phyloP scores from a whole-genome alignment of 2,329 filamentous ascomycete genomes.

The Thelonectria discophora region DNA sequence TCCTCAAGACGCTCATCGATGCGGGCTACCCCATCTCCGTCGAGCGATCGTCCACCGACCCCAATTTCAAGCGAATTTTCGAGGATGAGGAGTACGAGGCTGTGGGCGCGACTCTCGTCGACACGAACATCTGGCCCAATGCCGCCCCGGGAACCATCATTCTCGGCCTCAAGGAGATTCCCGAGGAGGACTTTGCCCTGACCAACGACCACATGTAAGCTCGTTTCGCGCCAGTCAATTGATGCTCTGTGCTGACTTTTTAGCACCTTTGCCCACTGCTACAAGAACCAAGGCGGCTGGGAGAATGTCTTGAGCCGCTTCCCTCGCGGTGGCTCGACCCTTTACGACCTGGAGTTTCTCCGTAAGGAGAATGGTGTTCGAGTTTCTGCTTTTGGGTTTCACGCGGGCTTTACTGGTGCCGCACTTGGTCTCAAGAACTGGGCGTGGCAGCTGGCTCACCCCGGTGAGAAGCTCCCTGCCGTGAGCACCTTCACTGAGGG shows the following conservation, averaged over 20 bases:
- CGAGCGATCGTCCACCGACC: constrained; percentile 59
- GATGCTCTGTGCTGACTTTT: neutral
- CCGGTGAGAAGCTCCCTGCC: constrained; percentile 70
- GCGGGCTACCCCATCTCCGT: constrained; percentile 75
- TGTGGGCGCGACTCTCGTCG: constrained; percentile 71
- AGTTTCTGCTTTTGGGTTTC: constrained; percentile 77
- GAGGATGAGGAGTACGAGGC: constrained; percentile 68
- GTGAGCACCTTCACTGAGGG: constrained; percentile 46
- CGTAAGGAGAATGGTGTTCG: constrained; percentile 73
- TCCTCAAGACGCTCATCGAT: constrained; percentile 65
- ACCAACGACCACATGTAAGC: constrained; percentile 40
- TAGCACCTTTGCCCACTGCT: constrained; percentile 78
- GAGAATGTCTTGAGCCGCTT: constrained; percentile 82
- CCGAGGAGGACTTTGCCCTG: constrained; percentile 70
- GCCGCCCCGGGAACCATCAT: constrained; percentile 75
- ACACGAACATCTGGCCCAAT: constrained; percentile 72
- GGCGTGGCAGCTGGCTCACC: constrained; percentile 81
- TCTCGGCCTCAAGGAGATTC: constrained; percentile 80
- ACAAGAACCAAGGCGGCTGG: constrained; percentile 82
- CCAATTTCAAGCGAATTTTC: constrained; percentile 71
- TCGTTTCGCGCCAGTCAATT: neutral
- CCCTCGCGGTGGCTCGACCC: constrained; percentile 64
- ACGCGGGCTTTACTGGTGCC: constrained; percentile 79
- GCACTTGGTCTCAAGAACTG: constrained; percentile 82
- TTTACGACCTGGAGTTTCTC: constrained; percentile 86